phyloP scores from a whole-genome alignment of 108 stramenopile species.

The Cyclotella kingstonii region DNA sequence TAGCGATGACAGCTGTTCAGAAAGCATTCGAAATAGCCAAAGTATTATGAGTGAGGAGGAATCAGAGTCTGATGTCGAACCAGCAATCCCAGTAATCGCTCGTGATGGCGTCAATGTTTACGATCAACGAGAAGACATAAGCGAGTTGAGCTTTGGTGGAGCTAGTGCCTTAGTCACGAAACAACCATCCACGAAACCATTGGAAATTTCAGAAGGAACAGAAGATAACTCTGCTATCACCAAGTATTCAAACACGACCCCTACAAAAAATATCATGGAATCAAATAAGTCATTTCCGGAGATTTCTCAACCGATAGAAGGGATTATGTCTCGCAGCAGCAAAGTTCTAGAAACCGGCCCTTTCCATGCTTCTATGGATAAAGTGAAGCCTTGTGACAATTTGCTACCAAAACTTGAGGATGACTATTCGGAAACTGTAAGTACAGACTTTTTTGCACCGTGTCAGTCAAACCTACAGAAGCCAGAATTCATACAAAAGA shows the following conservation, averaged over 20 bases:
- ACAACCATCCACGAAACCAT: no score
- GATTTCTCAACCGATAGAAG: not conserved
- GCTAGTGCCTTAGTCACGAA: conserved; percentile 39
- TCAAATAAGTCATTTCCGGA: conserved; percentile 5
- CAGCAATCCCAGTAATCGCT: no score
- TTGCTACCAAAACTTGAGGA: not conserved
- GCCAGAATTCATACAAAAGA: no score
- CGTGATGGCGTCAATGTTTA: conserved; percentile 19
- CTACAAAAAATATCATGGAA: not conserved
- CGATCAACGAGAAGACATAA: conserved; percentile 23
- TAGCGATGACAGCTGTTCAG: conserved; percentile 11
- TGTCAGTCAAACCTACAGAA: no score
- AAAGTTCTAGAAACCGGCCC: not conserved
- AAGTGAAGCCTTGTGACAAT: not conserved
- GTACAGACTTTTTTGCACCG: no score
- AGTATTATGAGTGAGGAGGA: conserved; percentile 10
- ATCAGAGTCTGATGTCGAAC: conserved; percentile 26
- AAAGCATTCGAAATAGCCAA: conserved; percentile 12
- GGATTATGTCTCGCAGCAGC: not conserved
- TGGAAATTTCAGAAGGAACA: conserved; percentile 3
- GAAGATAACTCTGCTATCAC: not conserved
- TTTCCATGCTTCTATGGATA: not conserved
- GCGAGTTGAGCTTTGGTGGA: conserved; percentile 45
- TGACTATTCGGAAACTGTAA: not conserved
- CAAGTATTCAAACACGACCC: not conserved